phyloP scores from a whole-genome alignment of 306 rosid species.

The Castanea sativa region DNA sequence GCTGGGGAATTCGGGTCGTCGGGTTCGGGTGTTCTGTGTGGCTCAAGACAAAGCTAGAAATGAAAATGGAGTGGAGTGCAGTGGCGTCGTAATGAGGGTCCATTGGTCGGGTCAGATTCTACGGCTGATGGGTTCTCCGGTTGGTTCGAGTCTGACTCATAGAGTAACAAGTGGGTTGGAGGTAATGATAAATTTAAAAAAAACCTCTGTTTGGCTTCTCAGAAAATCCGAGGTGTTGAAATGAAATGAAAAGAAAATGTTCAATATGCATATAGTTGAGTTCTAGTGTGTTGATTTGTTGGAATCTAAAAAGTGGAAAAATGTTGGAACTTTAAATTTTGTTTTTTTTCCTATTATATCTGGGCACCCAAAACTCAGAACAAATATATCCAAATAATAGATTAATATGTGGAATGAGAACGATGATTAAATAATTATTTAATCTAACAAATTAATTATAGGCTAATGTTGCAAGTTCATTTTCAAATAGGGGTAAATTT shows the following conservation, averaged over 20 bases:
- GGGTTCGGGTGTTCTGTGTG: constrained; percentile 37
- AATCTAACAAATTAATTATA: too few species aligned
- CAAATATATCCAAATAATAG: too few species aligned
- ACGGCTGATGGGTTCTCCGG: constrained; percentile 60
- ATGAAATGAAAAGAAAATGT: neutral
- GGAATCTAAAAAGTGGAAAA: neutral
- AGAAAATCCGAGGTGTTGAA: neutral
- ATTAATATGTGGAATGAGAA: too few species aligned
- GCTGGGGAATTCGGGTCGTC: constrained; percentile 33
- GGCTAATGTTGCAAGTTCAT: too few species aligned
- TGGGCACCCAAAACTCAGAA: neutral
- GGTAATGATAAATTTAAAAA: constrained; percentile 46
- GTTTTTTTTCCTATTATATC: neutral
- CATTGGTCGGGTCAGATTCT: constrained; percentile 38
- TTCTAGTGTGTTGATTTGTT: neutral
- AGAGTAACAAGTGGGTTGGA: constrained; percentile 45
- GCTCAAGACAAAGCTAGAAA: constrained; percentile 23
- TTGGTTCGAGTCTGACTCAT: constrained; percentile 37
- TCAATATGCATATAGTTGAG: neutral
- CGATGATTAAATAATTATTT: too few species aligned
- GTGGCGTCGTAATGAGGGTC: constrained; percentile 16
- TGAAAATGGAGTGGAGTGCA: constrained; percentile 22
- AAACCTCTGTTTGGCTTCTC: neutral
- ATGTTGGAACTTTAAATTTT: neutral
- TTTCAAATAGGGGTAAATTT: too few species aligned